Evolutionary conservation across 371 early-diverging fungal genomes (phyloP).

Genomic region (Mucor mucedo): DNA sequence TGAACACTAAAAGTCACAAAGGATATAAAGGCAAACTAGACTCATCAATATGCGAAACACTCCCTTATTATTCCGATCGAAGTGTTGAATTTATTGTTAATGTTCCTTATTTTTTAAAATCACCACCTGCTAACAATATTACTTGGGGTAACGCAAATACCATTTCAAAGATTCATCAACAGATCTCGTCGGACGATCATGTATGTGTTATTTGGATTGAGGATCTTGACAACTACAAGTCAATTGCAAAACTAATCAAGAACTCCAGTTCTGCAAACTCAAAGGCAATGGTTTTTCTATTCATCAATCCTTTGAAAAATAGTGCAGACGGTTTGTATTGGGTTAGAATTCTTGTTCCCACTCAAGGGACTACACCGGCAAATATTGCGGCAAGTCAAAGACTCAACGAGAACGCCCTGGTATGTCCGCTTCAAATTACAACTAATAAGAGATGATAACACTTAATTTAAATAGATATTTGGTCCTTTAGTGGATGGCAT

Average conservation of each 20-base stretch:
- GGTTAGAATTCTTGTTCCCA: constrained; percentile 55
- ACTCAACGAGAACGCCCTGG: constrained; percentile 53
- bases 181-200: constrained; percentile 58
- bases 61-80: constrained; percentile 77
- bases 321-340: constrained; percentile 60
- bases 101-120: constrained; percentile 63
- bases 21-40: constrained; percentile 72
- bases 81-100: constrained; percentile 76
- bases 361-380: constrained; percentile 31
- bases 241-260: constrained; percentile 43
- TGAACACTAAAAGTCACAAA: constrained; percentile 58
- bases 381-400: constrained; percentile 44
- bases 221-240: constrained; percentile 45
- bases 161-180: constrained; percentile 39
- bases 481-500: constrained; percentile 79
- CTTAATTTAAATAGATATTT: constrained; percentile 47
- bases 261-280: constrained; percentile 22
- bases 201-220: constrained; percentile 74
- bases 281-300: constrained; percentile 56
- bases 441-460: background rate
- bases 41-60: constrained; percentile 56
- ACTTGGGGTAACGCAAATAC: constrained; percentile 23
- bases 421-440: constrained; percentile 14
- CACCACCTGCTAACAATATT: constrained; percentile 17
- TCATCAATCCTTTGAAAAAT: constrained; percentile 62